A percentile compares a stretch with the other conserved stretches of the same genome.
Conservation (phyloP, 129 eudicot species). For the Cynara cardunculus region DNA sequence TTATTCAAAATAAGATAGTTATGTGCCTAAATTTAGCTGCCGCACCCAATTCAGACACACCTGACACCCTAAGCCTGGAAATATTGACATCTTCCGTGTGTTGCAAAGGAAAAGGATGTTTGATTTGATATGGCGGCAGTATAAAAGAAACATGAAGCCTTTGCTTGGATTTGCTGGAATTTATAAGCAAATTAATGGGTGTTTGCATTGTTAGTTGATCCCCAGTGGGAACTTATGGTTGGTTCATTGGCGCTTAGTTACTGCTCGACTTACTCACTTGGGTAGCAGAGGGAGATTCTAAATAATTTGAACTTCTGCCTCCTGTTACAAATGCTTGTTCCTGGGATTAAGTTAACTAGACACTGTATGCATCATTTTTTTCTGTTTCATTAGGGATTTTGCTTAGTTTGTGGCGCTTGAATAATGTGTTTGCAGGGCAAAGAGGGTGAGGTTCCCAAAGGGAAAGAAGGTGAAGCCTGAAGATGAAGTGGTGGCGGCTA, state of each 20-base stretch:
- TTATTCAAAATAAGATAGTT: neutral
- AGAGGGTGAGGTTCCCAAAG: slow-evolving; percentile 76
- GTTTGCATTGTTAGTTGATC: neutral
- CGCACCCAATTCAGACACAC: neutral
- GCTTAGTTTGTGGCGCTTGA: slow-evolving; percentile 1
- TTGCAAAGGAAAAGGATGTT: neutral
- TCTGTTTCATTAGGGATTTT: neutral
- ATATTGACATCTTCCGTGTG: neutral
- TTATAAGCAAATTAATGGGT: neutral
- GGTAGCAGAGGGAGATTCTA: neutral
- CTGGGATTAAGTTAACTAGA: slow-evolving; percentile 5
- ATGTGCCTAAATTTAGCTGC: neutral
- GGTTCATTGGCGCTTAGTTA: neutral
- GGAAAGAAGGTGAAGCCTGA: slow-evolving; percentile 69
- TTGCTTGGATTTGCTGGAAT: neutral
- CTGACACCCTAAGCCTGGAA: neutral
- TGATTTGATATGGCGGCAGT: neutral
- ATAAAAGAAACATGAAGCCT: neutral
- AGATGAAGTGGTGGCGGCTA: slow-evolving; percentile 29
- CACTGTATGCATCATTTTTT: neutral
- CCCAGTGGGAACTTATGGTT: neutral
- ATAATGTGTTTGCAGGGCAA: slow-evolving; percentile 41
- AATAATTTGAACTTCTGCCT: neutral
- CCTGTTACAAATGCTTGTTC: neutral
- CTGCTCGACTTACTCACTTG: neutral